A percentile compares a stretch with the other conserved stretches of the same genome.
These are phyloP conservation scores for Dichotomocladium elegans DNA, from an alignment of 371 early-diverging fungal genomes.

Conservation along the genomic window DNA sequence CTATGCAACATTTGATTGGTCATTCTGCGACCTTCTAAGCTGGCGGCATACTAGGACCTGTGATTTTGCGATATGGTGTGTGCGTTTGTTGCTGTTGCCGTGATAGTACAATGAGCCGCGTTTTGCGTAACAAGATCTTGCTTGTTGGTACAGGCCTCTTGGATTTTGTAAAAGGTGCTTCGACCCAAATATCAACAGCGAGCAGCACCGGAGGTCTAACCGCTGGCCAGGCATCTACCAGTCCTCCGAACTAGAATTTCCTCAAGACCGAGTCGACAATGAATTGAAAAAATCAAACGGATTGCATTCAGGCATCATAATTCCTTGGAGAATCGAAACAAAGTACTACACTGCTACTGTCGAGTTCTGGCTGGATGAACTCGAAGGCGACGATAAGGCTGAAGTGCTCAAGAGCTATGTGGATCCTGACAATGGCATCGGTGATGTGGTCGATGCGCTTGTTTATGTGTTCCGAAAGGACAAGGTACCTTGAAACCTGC, in stretches of 20 bases:
- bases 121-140: constrained; percentile 55
- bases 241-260: constrained; percentile 20
- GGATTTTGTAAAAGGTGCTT: constrained; percentile 49
- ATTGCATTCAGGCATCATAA: constrained; percentile 43
- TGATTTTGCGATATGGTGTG: too few species aligned
- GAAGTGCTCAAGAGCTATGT: constrained; percentile 40
- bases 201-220: too few species aligned
- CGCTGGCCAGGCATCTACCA: constrained; percentile 20
- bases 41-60: too few species aligned
- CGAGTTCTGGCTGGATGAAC: constrained; percentile 67
- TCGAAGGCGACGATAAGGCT: constrained; percentile 23
- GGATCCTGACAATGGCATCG: constrained; percentile 48
- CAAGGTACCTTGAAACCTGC: too few species aligned
- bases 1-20: too few species aligned
- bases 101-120: neutral
- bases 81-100: too few species aligned
- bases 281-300: constrained; percentile 27
- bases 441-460: constrained; percentile 63
- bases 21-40: too few species aligned
- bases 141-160: constrained; percentile 51
- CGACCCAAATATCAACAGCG: neutral
- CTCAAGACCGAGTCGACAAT: constrained; percentile 16
- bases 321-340: constrained; percentile 63
- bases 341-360: constrained; percentile 74
- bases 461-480: constrained; percentile 60